Base-by-base conservation (phyloP, 2,329 filamentous ascomycete species). In the Aspergillus hortae region DNA sequence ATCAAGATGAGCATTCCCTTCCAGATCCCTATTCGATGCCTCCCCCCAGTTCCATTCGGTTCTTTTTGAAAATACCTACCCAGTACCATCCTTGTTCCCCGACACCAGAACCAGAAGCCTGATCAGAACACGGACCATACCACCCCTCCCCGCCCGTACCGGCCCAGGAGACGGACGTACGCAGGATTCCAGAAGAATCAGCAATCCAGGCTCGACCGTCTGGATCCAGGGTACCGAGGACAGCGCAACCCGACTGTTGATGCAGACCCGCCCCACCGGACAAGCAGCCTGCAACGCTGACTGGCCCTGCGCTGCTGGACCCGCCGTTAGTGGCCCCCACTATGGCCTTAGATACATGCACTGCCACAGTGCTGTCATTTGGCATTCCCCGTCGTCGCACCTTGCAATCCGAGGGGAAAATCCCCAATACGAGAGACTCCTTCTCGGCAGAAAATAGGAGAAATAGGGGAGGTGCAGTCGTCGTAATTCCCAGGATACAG, bases 331-430 rank as follows among this genome's bases (percentile, higher is more conserved):
- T 49, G 45, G 56, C 56, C 27, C 36, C 59, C 59, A 61, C 57
- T 51, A 17, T 32, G 46, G 44, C 51, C 53, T 57, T 57, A 58
- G 59, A 60, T 61, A 61, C 59, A 57, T 61, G 59, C 57, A 61
- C 58, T 61, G 57, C 60, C 59, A 61, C 59, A 61, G 45, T 61
- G 58, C 55, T 59, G 58, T 58, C 56, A 54, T 61, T 59, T 57
- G 53, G 58, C 58, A 54, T 38, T 53, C 49, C 44, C 51, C 44
- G 46, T 48, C 40, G 45, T 30, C 42, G 38, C 44, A 35, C 44
- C 45, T 47, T 45, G 44, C 46, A 12, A 49, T 54, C 49, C 51
- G 48, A 57, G 43, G 52, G 23, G 4, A 51, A 51, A 44, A 45
- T 52, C 47, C 47, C 52, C 46, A 35, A 46, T 55, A 52, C 33